Evolutionary conservation across 2,329 filamentous ascomycete species (phyloP).

Genomic region (Calonectria henricotiae): DNA sequence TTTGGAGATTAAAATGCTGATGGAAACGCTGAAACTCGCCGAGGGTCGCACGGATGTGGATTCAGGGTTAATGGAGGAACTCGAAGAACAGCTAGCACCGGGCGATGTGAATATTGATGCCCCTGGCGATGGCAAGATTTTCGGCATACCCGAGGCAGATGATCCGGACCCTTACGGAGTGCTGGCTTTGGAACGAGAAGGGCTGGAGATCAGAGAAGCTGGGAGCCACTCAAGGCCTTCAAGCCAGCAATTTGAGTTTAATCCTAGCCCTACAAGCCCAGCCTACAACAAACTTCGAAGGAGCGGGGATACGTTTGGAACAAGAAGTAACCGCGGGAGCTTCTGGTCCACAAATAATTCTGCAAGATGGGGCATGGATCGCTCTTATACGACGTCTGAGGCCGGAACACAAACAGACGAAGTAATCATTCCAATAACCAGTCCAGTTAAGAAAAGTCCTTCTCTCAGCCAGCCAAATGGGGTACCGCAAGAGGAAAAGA

Average conservation of each 20-base stretch:
- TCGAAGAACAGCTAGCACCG: conserved; percentile 57
- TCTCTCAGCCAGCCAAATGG: neutral
- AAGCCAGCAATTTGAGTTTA: conserved; percentile 58
- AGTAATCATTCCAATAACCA: conserved; percentile 36
- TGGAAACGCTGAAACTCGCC: conserved; percentile 57
- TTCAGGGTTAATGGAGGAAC: conserved; percentile 54
- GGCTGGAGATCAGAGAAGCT: conserved; percentile 58
- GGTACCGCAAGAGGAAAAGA: conserved; percentile 8
- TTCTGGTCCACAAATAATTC: conserved; percentile 43
- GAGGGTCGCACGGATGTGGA: conserved; percentile 58
- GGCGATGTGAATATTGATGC: conserved; percentile 57
- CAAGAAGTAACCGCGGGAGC: conserved; percentile 47
- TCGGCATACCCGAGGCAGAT: conserved; percentile 58
- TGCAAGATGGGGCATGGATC: conserved; percentile 35
- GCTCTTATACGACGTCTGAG: conserved; percentile 47
- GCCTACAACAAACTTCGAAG: conserved; percentile 57
- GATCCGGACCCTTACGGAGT: conserved; percentile 61
- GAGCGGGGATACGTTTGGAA: conserved; percentile 47
- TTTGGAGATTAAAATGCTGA: conserved; percentile 52
- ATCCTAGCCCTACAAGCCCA: conserved; percentile 58
- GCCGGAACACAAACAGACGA: conserved; percentile 52
- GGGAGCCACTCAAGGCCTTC: conserved; percentile 56
- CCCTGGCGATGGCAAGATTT: conserved; percentile 50
- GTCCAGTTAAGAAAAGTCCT: conserved; percentile 30
- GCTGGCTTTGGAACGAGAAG: conserved; percentile 57